phyloP scores from a whole-genome alignment of 495 filamentous ascomycete genomes.

The Xylaria longipes region DNA sequence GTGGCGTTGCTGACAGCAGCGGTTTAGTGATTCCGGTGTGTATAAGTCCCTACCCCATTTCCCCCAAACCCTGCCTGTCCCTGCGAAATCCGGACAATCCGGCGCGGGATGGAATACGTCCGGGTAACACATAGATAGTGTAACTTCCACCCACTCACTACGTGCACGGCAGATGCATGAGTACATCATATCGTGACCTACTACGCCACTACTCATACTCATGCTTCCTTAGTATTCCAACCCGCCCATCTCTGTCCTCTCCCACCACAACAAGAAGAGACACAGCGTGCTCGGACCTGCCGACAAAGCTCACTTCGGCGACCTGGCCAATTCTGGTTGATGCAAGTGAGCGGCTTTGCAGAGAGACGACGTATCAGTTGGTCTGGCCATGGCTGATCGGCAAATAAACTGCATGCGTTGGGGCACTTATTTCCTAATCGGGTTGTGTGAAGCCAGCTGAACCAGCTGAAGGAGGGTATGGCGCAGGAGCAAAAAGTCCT shows the following conservation, averaged over 20 bases:
- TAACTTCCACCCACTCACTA: not conserved
- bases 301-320: not conserved
- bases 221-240: not conserved
- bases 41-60: not conserved
- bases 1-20: not conserved
- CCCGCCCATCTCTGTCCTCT: not conserved
- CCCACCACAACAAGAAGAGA: not conserved
- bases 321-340: not conserved
- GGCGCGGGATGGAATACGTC: not conserved
- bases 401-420: slow-evolving; percentile 10
- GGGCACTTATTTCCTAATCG: slow-evolving; percentile 8
- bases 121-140: not conserved
- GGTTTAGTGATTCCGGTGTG: not conserved
- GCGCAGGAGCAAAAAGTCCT: not conserved
- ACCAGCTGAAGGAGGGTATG: slow-evolving; percentile 6
- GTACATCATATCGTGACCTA: not conserved
- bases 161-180: not conserved
- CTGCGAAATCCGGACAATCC: not conserved
- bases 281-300: not conserved
- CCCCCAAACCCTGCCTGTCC: not conserved
- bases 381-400: slow-evolving; percentile 19
- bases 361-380: not conserved
- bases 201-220: not conserved
- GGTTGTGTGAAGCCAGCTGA: slow-evolving; percentile 7
- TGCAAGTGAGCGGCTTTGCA: slow-evolving; percentile 1